Evolutionary conservation across 2,329 filamentous ascomycete species (phyloP), one percentile per base, ranked within the genome.

Genomic region (Shiraia bambusicola): DNA sequence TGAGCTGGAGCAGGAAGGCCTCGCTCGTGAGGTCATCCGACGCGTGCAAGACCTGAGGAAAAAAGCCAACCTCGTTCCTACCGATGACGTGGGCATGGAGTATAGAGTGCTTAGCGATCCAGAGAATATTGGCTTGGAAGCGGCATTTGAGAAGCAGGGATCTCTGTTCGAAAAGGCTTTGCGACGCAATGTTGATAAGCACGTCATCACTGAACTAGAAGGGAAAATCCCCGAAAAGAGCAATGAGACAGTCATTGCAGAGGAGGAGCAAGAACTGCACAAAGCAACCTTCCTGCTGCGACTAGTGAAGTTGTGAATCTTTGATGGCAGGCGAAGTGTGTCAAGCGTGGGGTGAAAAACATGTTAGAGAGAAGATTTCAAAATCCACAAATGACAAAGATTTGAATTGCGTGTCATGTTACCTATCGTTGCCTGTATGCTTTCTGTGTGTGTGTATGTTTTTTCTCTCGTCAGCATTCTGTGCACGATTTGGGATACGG

Each of bases 41-140:
- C 84, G 92, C 28, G 87, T 98, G 15, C 93, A 98, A 72, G 82
- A 88, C 54, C 76, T 97, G 49, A 84, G 93, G 53, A 98, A 98
- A 81, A 93, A 93, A 75, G 91, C 91, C 6, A 89, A 89, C 1
- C 76, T 98, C 37, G 82, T 91, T 50, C 83, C 90, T 1, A 97
- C 92, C 0, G 93, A 98, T 63, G 93, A 97, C 63, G 84, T 98
- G 49, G 88, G 86, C 72, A 95, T 98, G 87, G 87, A 94, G 69
- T 97, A 95, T 72, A 78, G 78, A 43, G 82, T 97, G 4, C 72
- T 94, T 34, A 78, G 81, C 6, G 90, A 95, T 62, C 87, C 88
- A 0, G 87, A 93, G 2, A 78, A 81, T 31, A 78, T 91, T 45
- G 88, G 88, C 4, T 69, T 95, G 16, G 81, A 78, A 42, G 76